Evolutionary conservation across 2,329 filamentous ascomycete species (phyloP), one percentile per base, ranked within the genome.

Genomic region (Cercospora sesami): DNA sequence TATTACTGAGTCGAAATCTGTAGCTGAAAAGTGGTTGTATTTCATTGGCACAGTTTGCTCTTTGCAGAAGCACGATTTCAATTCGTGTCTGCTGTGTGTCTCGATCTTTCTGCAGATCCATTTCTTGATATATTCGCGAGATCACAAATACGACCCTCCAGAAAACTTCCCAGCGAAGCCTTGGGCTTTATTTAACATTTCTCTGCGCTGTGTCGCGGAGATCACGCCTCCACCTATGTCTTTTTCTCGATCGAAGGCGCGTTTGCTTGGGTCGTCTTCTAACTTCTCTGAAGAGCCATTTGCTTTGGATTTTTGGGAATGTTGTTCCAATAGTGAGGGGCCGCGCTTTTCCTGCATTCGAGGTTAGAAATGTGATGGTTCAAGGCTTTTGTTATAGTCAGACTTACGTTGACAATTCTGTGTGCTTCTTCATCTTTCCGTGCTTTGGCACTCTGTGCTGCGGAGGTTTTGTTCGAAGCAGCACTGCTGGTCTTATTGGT

Each of bases 161-260:
- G 89, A 87, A 75, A 97, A 97, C 60, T 92, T 85, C 0, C 90
- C 90, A 3, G 91, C 89, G 80, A 97, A 97, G 75, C 93, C 90
- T 16, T 89, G 87, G 4, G 93, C 91, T 77, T 91, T 90, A 72
- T 87, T 90, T 68, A 97, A 79, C 82, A 98, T 83, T 73, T 97
- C 91, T 74, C 87, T 87, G 73, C 90, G 87, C 82, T 97, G 89
- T 39, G 89, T 85, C 72, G 89, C 83, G 3, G 74, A 73, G 63
- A 97, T 88, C 75, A 87, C 88, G 8, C 90, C 90, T 2, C 92
- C 81, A 45, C 88, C 90, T 88, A 98, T 97, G 79, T 98, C 95
- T 82, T 97, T 98, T 79, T 97, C 92, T 70, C 89, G 86, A 81
- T 97, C 93, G 80, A 98, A 98, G 0, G 88, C 90, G 69, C 94